Conservation (phyloP, 1,139 yeast genomes). For the Petasospora fabianii region DNA sequence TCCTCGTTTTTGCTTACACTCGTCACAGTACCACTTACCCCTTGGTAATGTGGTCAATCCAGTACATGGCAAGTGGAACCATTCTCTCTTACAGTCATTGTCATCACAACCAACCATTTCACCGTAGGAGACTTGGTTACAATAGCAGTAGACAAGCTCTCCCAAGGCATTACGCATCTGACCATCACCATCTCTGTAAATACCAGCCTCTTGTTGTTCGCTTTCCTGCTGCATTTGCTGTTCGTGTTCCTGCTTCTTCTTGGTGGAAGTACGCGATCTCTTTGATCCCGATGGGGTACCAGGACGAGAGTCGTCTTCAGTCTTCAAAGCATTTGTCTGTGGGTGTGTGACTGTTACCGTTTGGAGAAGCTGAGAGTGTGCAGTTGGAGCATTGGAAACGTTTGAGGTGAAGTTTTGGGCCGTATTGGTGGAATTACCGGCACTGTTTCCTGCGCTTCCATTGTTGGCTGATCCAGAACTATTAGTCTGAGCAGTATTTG, state of each 20-base stretch:
- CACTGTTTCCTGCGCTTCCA: neutral
- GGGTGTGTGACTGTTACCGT: neutral
- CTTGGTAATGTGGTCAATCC: slow-evolving; percentile 88
- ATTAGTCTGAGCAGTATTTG: slow-evolving; percentile 3
- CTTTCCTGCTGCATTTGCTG: slow-evolving; percentile 7
- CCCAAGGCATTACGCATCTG: slow-evolving; percentile 27
- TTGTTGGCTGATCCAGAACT: neutral
- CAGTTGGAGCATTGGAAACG: slow-evolving; percentile 12
- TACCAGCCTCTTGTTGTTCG: slow-evolving; percentile 10
- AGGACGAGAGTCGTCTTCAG: slow-evolving; percentile 17
- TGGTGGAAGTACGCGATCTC: slow-evolving; percentile 20
- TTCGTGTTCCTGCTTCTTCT: slow-evolving; percentile 19
- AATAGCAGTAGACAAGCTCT: slow-evolving; percentile 91
- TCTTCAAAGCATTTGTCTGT: slow-evolving; percentile 3
- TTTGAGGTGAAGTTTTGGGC: slow-evolving; percentile 3
- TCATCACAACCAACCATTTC: slow-evolving; percentile 99
- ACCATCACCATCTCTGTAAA: slow-evolving; percentile 17
- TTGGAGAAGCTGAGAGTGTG: slow-evolving; percentile 8
- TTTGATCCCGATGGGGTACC: slow-evolving; percentile 20
- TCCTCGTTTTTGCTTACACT: slow-evolving; percentile 47
- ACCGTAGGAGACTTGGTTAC: slow-evolving; percentile 95
- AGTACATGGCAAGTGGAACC: slow-evolving; percentile 97
- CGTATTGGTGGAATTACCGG: neutral
- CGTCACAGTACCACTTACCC: slow-evolving; percentile 97
- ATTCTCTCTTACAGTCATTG: slow-evolving; percentile 84